phyloP scores from a whole-genome alignment of 768 basidiomycete species.

The Leccinum imitatum region DNA sequence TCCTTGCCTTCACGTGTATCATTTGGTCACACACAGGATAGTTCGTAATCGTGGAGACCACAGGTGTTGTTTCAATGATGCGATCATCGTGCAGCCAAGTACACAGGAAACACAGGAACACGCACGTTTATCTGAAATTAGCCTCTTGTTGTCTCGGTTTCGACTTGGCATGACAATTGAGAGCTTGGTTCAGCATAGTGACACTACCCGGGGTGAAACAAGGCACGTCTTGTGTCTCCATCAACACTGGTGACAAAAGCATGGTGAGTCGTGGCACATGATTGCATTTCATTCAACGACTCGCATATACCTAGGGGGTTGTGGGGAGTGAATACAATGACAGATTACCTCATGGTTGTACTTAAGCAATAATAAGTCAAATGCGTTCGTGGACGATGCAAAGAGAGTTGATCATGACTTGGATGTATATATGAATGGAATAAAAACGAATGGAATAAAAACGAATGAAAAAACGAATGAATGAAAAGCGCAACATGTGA shows the following conservation, averaged over 20 bases:
- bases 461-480: neutral
- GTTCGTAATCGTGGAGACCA: neutral
- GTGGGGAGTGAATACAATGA: conserved; percentile 21
- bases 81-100: neutral
- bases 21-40: neutral
- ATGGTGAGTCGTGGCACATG: neutral
- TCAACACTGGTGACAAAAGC: neutral
- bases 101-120: neutral
- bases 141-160: neutral
- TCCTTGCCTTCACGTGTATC: neutral
- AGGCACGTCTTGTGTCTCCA: neutral
- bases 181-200: neutral
- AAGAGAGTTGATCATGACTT: conserved; percentile 17
- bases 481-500: conserved; percentile 1
- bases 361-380: conserved; percentile 22
- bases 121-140: neutral
- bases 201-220: neutral
- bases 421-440: conserved; percentile 24
- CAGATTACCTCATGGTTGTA: conserved; percentile 24
- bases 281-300: conserved; percentile 12
- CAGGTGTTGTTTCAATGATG: neutral
- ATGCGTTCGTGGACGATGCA: conserved; percentile 17
- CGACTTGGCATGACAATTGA: neutral
- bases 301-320: conserved; percentile 15
- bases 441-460: conserved; percentile 24